phyloP scores from a whole-genome alignment of 75 land plant species.

The Chamaecyparis obtusa region DNA sequence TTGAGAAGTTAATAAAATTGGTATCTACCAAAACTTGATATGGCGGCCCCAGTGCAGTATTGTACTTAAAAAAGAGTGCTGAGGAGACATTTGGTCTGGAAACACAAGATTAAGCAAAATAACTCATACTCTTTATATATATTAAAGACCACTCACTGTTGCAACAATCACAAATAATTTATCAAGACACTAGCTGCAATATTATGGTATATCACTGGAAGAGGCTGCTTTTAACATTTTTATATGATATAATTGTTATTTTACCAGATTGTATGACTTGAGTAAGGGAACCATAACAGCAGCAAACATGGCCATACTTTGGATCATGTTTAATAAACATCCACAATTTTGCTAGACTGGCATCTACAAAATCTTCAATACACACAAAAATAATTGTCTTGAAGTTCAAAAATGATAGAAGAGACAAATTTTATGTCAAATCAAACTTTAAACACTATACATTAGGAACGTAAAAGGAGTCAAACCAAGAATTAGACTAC shows the following conservation, averaged over 20 bases:
- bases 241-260: background rate
- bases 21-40: constrained; percentile 95
- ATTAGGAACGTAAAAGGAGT: background rate
- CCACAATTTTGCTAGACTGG: background rate
- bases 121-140: background rate
- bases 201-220: background rate
- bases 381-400: background rate
- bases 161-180: background rate
- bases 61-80: constrained; percentile 89
- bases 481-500: too few species aligned
- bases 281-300: background rate
- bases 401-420: background rate
- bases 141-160: background rate
- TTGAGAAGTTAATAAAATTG: constrained; percentile 98
- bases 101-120: background rate
- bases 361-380: background rate
- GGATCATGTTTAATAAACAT: background rate
- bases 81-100: constrained; percentile 89
- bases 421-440: background rate
- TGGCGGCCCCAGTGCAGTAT: constrained; percentile 93
- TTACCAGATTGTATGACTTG: background rate
- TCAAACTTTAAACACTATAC: background rate
- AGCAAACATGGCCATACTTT: background rate
- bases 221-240: background rate
- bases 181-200: background rate